Percentiles rank a stretch among this genome's conserved stretches.
These are phyloP conservation scores for Taxillus chinensis DNA, from an alignment of 164 flowering plant species.

Conservation along the genomic window DNA sequence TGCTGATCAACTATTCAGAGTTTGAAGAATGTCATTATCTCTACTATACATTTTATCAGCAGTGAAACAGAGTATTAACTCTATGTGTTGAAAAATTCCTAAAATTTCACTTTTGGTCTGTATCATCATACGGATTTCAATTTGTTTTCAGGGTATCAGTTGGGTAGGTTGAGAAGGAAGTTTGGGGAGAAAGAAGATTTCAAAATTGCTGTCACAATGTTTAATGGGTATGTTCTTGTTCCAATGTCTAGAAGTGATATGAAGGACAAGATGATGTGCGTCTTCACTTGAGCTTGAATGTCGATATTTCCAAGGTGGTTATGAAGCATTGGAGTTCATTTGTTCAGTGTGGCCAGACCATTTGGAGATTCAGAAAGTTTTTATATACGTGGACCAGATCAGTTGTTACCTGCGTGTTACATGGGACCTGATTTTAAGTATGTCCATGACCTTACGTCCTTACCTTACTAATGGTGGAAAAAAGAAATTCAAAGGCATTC, in stretches of 20 bases:
- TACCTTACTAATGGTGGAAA: no score
- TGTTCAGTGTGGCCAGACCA: slow-evolving; percentile 80
- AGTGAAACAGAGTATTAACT: no score
- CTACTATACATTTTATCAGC: no score
- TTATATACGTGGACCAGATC: slow-evolving; percentile 22
- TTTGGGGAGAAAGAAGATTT: slow-evolving; percentile 46
- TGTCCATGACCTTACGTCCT: not conserved
- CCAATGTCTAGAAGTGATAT: slow-evolving; percentile 31
- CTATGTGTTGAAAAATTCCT: not conserved
- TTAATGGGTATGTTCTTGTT: slow-evolving; percentile 41
- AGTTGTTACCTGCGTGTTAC: slow-evolving; percentile 24
- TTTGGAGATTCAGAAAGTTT: slow-evolving; percentile 61
- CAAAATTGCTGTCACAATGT: slow-evolving; percentile 70
- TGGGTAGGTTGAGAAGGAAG: slow-evolving; percentile 42
- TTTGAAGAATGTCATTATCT: no score
- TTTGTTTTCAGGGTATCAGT: slow-evolving; percentile 53
- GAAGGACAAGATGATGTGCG: slow-evolving; percentile 19
- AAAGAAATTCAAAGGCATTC: no score
- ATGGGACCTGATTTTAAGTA: slow-evolving; percentile 67
- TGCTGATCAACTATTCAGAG: no score
- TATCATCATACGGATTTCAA: slow-evolving; percentile 41
- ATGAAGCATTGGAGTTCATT: slow-evolving; percentile 40
- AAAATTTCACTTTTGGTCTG: slow-evolving; percentile 1
- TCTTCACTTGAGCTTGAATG: slow-evolving; percentile 55
- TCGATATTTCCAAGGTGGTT: slow-evolving; percentile 36